These are phyloP conservation scores for Tremella yokohamensis DNA, from an alignment of 768 basidiomycete genomes.

Conservation along the genomic window DNA sequence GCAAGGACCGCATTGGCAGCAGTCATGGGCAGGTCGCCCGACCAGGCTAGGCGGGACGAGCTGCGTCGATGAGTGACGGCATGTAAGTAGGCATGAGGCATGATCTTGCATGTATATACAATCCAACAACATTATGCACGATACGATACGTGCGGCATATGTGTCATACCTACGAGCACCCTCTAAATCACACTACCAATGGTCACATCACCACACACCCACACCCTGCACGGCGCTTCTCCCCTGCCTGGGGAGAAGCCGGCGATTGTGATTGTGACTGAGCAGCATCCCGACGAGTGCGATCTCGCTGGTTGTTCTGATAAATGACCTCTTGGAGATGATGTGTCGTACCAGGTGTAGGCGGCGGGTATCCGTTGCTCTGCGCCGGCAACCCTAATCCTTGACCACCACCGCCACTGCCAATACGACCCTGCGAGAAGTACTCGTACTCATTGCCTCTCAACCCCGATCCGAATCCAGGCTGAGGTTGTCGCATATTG, in stretches of 20 bases:
- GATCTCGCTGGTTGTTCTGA: conserved; percentile 1
- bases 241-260: neutral
- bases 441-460: neutral
- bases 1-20: neutral
- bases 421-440: neutral
- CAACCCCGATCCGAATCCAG: neutral
- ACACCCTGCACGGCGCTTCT: conserved; percentile 1
- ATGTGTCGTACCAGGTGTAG: conserved; percentile 2
- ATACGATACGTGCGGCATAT: neutral
- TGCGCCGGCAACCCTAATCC: no score
- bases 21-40: no score
- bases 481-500: neutral
- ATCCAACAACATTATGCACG: neutral
- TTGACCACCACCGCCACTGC: neutral
- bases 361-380: neutral
- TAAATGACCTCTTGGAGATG: neutral
- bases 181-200: neutral
- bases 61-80: no score
- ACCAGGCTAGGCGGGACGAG: no score
- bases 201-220: conserved; percentile 6
- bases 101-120: neutral
- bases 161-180: neutral
- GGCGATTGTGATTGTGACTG: conserved; percentile 1
- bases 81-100: no score
- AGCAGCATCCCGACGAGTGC: neutral